These are phyloP conservation scores for Linum trigynum DNA, from an alignment of 345 rosid genomes.

Conservation along the genomic window DNA sequence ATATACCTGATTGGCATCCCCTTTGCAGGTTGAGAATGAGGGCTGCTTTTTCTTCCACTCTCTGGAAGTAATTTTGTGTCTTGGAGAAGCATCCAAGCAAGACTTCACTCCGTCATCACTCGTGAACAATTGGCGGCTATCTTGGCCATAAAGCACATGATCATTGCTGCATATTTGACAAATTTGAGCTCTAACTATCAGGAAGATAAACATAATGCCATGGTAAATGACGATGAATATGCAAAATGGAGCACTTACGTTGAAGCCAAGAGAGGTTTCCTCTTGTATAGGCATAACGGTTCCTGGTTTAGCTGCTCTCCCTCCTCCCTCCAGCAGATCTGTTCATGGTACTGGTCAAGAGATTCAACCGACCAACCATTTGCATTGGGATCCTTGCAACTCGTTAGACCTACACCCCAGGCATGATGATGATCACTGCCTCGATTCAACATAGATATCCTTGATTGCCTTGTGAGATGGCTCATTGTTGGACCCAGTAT, in stretches of 20 bases:
- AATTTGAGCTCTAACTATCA: constrained; percentile 12
- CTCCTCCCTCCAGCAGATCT: constrained; percentile 62
- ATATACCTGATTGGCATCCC: constrained; percentile 71
- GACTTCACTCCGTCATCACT: constrained; percentile 35
- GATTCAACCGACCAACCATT: constrained; percentile 48
- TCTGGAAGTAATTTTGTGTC: constrained; percentile 53
- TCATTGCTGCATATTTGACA: constrained; percentile 35
- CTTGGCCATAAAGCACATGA: constrained; percentile 31
- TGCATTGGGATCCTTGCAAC: constrained; percentile 58
- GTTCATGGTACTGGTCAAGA: constrained; percentile 32
- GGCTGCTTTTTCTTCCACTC: constrained; percentile 33
- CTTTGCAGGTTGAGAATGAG: constrained; percentile 57
- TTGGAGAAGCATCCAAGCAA: constrained; percentile 71
- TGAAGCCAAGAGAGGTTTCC: constrained; percentile 34
- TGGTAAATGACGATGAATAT: neutral
- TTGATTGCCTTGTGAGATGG: constrained; percentile 5
- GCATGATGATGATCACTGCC: constrained; percentile 11
- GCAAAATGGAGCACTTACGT: constrained; percentile 24
- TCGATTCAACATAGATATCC: constrained; percentile 13
- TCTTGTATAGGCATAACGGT: constrained; percentile 61
- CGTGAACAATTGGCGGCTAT: constrained; percentile 42
- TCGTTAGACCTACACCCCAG: constrained; percentile 46
- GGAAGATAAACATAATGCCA: neutral
- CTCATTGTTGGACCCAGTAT: constrained; percentile 10
- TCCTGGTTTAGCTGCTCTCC: constrained; percentile 13